These are phyloP conservation scores for Podospora didyma DNA, from an alignment of 495 filamentous ascomycete genomes.

Conservation along the genomic window DNA sequence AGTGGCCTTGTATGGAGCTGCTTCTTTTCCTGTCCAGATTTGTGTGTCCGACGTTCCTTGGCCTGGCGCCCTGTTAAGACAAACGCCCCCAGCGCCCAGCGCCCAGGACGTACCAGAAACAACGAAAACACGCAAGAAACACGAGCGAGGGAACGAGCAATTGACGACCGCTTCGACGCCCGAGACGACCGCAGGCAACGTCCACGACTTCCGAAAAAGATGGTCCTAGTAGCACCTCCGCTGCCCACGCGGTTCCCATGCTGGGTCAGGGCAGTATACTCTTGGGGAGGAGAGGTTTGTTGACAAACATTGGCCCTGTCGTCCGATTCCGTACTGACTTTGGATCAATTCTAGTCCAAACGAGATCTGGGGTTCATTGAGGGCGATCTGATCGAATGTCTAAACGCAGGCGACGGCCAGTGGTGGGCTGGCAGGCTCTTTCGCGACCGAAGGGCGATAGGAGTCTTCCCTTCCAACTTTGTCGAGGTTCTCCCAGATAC, in stretches of 20 bases:
- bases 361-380: slow-evolving; percentile 94
- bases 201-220: slow-evolving; percentile 15
- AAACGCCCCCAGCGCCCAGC: no score
- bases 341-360: slow-evolving; percentile 57
- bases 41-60: not conserved
- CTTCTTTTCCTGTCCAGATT: not conserved
- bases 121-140: no score
- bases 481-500: slow-evolving; percentile 82
- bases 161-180: no score
- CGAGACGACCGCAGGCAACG: no score
- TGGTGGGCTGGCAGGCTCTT: slow-evolving; percentile 96
- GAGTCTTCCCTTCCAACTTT: slow-evolving; percentile 95
- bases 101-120: no score
- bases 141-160: no score
- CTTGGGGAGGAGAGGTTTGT: slow-evolving; percentile 88
- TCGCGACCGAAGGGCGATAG: slow-evolving; percentile 81
- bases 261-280: slow-evolving; percentile 93
- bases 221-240: slow-evolving; percentile 55
- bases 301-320: not conserved
- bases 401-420: slow-evolving; percentile 94
- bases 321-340: slow-evolving; percentile 6
- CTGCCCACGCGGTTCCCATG: slow-evolving; percentile 88
- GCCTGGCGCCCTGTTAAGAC: not conserved
- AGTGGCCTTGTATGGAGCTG: slow-evolving; percentile 4
- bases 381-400: slow-evolving; percentile 94